phyloP scores from a whole-genome alignment of 257 asterid species.

The Forsythia suspensa region DNA sequence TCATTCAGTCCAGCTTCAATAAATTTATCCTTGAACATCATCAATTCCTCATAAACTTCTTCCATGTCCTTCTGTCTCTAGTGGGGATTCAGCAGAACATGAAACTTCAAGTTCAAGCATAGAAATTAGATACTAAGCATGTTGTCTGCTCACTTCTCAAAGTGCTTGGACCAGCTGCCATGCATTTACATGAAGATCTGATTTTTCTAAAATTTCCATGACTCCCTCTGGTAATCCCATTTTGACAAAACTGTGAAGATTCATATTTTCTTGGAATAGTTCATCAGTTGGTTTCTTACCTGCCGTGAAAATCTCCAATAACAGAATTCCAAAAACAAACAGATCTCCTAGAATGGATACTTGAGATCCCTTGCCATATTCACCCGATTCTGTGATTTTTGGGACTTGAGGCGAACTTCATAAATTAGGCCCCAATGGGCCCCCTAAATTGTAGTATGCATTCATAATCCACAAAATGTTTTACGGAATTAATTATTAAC shows the following conservation, averaged over 20 bases:
- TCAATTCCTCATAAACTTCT: constrained; percentile 26
- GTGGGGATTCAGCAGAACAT: constrained; percentile 37
- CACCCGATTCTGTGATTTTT: neutral
- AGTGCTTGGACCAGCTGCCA: constrained; percentile 24
- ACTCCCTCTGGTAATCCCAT: constrained; percentile 25
- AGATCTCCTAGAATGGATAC: constrained; percentile 45
- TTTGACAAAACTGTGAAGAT: constrained; percentile 39
- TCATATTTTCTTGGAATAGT: constrained; percentile 39
- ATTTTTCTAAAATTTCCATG: neutral
- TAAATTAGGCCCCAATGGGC: no score
- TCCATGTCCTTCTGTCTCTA: constrained; percentile 33
- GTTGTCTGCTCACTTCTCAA: constrained; percentile 13
- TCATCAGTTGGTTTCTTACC: constrained; percentile 41
- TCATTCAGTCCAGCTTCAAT: neutral
- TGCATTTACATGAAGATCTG: no score
- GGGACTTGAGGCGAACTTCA: no score
- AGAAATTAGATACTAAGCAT: constrained; percentile 14
- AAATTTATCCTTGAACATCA: constrained; percentile 19
- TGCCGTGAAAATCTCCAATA: constrained; percentile 44
- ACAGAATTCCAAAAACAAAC: constrained; percentile 49
- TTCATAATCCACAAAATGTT: no score
- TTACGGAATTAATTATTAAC: no score
- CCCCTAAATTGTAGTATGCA: no score
- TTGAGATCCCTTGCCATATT: constrained; percentile 48
- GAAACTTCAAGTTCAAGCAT: constrained; percentile 30